Conservation (phyloP, 768 basidiomycete species). For the Xerocomus potaroensis region DNA sequence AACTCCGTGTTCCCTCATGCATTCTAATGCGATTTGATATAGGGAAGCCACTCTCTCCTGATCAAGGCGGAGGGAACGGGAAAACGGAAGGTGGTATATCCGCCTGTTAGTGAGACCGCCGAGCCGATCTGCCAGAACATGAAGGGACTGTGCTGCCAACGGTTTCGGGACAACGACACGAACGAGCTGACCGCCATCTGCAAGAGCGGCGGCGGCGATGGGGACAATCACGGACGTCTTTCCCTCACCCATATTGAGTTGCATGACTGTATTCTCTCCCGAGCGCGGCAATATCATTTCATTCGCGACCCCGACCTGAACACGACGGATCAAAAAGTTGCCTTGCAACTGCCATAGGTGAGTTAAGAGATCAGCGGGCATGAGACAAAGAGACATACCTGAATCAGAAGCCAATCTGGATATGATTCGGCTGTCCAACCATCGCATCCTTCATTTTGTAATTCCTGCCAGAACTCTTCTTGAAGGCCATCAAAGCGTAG, state of each 20-base stretch:
- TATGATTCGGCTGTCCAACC: constrained; percentile 14
- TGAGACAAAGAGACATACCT: constrained; percentile 24
- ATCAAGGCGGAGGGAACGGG: constrained; percentile 33
- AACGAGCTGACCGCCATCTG: constrained; percentile 40
- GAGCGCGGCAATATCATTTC: constrained; percentile 45
- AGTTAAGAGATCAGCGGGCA: not conserved
- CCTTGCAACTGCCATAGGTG: constrained; percentile 38
- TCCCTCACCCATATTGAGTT: constrained; percentile 59
- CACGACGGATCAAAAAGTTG: constrained; percentile 38
- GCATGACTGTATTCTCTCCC: constrained; percentile 36
- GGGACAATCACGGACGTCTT: constrained; percentile 50
- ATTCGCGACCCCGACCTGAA: constrained; percentile 39
- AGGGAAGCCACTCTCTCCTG: constrained; percentile 22
- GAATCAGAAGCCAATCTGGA: constrained; percentile 43
- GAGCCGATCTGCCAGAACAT: constrained; percentile 41
- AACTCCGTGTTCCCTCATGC: constrained; percentile 38
- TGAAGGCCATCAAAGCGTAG: not conserved
- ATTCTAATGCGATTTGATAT: constrained; percentile 36
- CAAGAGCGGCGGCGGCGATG: constrained; percentile 35
- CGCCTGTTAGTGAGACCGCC: constrained; percentile 43
- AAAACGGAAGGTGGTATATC: constrained; percentile 49
- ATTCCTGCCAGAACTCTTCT: not conserved
- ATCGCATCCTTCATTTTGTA: constrained; percentile 1
- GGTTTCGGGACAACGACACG: constrained; percentile 51
- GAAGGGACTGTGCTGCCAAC: constrained; percentile 45